These are phyloP conservation scores for Colletotrichum lindemuthianum DNA, from an alignment of 2,329 filamentous ascomycete genomes.

Conservation along the genomic window DNA sequence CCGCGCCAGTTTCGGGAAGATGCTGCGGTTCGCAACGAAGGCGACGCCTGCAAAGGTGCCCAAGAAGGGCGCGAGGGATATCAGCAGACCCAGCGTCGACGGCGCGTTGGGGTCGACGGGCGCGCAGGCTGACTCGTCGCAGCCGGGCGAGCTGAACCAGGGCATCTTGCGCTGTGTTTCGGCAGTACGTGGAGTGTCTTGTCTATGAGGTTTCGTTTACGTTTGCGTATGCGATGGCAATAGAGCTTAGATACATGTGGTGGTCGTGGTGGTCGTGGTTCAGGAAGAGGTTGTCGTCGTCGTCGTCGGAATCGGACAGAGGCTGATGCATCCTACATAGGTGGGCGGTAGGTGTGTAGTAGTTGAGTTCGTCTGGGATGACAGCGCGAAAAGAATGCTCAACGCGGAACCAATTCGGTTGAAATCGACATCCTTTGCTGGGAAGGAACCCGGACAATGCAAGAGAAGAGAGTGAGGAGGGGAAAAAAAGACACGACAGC, in stretches of 20 bases:
- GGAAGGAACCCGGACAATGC: too few relatives aligned
- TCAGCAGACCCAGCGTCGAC: slow-evolving; percentile 54
- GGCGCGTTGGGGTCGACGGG: slow-evolving; percentile 53
- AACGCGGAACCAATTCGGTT: slow-evolving; percentile 19
- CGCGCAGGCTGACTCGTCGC: slow-evolving; percentile 68
- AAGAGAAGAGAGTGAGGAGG: too few relatives aligned
- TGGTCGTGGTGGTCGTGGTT: background rate
- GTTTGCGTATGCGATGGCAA: background rate
- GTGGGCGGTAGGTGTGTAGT: background rate
- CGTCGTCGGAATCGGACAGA: background rate
- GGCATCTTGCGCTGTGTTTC: slow-evolving; percentile 30
- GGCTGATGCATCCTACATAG: slow-evolving; percentile 15
- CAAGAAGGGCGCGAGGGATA: slow-evolving; percentile 76
- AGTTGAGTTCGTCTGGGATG: background rate
- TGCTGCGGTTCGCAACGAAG: slow-evolving; percentile 69
- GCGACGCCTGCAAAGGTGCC: slow-evolving; percentile 74
- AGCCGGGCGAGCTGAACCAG: slow-evolving; percentile 52
- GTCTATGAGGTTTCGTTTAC: too few relatives aligned
- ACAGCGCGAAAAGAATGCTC: background rate
- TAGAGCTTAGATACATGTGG: slow-evolving; percentile 28
- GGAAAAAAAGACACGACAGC: too few relatives aligned
- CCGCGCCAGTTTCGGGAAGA: slow-evolving; percentile 78
- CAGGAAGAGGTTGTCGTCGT: background rate
- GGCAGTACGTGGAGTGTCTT: background rate
- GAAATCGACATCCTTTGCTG: slow-evolving; percentile 18